Evolutionary conservation across 192 early-diverging fungal genomes (phyloP), one percentile per base, ranked within the genome.

Genomic region (Chytriomyces sp.): DNA sequence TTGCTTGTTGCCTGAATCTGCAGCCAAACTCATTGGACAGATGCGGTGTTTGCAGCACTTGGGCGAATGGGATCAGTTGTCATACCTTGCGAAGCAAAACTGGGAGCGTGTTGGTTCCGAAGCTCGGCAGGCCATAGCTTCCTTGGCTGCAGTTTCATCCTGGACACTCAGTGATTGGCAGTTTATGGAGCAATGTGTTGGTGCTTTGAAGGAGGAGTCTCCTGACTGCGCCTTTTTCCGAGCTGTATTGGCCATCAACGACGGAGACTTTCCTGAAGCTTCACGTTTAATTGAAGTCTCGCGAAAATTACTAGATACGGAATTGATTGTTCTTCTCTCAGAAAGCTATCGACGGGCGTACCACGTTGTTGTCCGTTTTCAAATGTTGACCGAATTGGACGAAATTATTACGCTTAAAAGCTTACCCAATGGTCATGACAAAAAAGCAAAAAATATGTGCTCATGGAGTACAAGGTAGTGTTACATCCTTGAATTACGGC

Each of bases 331-430:
- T 5, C 75, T 92, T 32, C 78, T 94, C 0, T 84, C 89, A 2
- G 94, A 96, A 75, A 92, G 91, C 36, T 95, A 95, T 63, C 91
- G 88, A 70, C 89, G 93, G 44, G 90, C 91, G 0, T 96, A 95
- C 63, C 70, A 22, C 86, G 92, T 68, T 83, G 91, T 36, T 75
- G 89, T 94, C 53, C 78, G 89, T 28, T 76, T 74, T 30, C 85
- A 85, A 0, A 93, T 96, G 94, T 87, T 96, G 72, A 87, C 94
- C 28, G 77, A 89, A 55, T 78, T 96, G 33, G 94, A 96, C 72
- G 94, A 96, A 75, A 90, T 93, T 38, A 90, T n/a, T 94, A 31
- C 78, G 80, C 0, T n/a, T n/a, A n/a, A n/a, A n/a, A n/a, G n/a
- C n/a, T n/a, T n/a, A n/a, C n/a, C n/a, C n/a, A n/a, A n/a, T n/a